Conservation (phyloP, 257 asterid species). For the Fraxinus americana region DNA sequence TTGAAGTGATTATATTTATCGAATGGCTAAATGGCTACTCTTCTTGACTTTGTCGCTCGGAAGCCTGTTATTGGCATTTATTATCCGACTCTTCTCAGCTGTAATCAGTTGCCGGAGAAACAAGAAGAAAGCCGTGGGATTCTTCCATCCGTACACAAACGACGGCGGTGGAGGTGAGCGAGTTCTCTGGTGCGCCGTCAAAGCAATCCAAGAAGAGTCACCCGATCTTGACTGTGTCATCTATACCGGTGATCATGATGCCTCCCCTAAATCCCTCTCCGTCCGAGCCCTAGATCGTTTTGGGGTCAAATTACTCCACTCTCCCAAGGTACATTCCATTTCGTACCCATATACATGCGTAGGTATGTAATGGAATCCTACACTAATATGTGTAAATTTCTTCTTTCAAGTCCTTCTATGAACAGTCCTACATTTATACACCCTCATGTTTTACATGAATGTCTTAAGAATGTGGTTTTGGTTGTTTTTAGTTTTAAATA, state of each 20-base stretch:
- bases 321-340: constrained; percentile 55
- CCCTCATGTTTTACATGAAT: not conserved
- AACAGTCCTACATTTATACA: not conserved
- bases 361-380: no score
- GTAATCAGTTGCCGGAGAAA: constrained; percentile 13
- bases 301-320: constrained; percentile 69
- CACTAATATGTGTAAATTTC: not conserved
- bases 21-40: constrained; percentile 37
- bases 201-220: constrained; percentile 46
- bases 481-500: not conserved
- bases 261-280: constrained; percentile 66
- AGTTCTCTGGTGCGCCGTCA: no score
- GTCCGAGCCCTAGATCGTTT: constrained; percentile 79
- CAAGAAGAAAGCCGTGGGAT: not conserved
- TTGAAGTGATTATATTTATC: not conserved
- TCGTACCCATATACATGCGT: not conserved
- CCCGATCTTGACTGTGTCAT: constrained; percentile 79
- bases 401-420: not conserved
- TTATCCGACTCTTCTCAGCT: constrained; percentile 28
- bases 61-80: constrained; percentile 31
- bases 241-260: constrained; percentile 88
- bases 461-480: not conserved
- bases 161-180: constrained; percentile 94
- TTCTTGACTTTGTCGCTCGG: constrained; percentile 23
- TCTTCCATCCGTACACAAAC: no score